A percentile compares a stretch with the other conserved stretches of the same genome.
These are phyloP conservation scores for Colletotrichum sp. DNA, from an alignment of 2,329 filamentous ascomycete species.

Conservation along the genomic window DNA sequence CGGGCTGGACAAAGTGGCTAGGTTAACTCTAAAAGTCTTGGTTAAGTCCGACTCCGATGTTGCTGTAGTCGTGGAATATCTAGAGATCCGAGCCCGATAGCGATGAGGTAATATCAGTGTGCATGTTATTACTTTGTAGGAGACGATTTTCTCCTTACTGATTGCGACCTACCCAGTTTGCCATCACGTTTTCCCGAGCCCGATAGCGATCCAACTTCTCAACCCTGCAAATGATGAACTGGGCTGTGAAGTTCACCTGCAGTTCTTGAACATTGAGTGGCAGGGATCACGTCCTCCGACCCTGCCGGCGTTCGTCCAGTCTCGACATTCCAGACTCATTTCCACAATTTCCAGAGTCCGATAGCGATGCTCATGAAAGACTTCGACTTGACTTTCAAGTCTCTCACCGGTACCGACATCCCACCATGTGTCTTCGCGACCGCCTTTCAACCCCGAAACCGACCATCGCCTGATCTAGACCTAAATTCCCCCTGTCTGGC, in stretches of 20 bases:
- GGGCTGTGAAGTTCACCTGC: neutral
- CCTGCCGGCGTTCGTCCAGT: neutral
- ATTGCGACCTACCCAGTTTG: neutral
- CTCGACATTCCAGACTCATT: neutral
- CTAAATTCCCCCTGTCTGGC: neutral
- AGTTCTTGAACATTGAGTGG: neutral
- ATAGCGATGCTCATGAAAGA: neutral
- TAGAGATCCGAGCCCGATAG: neutral
- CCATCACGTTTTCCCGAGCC: neutral
- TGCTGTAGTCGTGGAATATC: neutral
- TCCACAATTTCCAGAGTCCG: fast-evolving
- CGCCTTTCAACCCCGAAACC: neutral
- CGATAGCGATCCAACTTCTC: neutral
- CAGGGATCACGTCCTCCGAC: neutral
- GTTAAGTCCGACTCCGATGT: neutral
- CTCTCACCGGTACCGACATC: neutral
- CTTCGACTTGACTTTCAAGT: fast-evolving
- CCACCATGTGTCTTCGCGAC: fast-evolving
- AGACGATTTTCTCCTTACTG: neutral
- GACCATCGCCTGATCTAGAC: fast-evolving
- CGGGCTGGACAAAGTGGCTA: neutral
- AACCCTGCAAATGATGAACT: fast-evolving
- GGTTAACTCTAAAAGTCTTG: neutral
- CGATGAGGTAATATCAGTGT: neutral
- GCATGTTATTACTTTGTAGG: neutral